Conservation (phyloP, 176 grass and related monocot genomes). For the Thinopyrum elongatum region DNA sequence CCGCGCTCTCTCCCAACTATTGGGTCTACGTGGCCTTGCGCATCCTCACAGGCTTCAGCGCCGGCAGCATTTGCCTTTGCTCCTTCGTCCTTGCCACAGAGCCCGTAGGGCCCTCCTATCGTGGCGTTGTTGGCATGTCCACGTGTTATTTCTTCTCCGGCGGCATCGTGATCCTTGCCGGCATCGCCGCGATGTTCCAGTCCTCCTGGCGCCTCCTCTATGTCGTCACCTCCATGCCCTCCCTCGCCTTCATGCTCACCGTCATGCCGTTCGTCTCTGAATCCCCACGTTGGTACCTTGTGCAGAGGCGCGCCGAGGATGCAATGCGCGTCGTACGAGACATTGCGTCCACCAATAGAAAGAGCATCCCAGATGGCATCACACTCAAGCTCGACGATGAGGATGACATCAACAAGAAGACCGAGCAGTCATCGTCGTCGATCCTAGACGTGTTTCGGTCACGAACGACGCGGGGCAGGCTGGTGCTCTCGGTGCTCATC, state of each 20-base stretch:
- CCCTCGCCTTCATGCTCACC: slow-evolving; percentile 42
- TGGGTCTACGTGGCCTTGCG: slow-evolving; percentile 61
- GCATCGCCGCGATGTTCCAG: slow-evolving; percentile 52
- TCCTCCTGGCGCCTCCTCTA: slow-evolving; percentile 68
- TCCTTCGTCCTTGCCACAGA: slow-evolving; percentile 90
- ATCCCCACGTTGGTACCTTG: slow-evolving; percentile 80
- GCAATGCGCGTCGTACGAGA: slow-evolving; percentile 43
- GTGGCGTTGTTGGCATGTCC: slow-evolving; percentile 72
- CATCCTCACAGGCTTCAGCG: slow-evolving; percentile 83
- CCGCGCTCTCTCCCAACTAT: slow-evolving; percentile 48
- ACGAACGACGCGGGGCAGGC: slow-evolving; percentile 42
- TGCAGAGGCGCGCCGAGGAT: slow-evolving; percentile 44
- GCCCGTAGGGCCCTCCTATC: slow-evolving; percentile 59
- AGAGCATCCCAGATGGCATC: slow-evolving; percentile 29
- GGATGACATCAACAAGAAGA: neutral
- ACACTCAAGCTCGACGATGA: slow-evolving; percentile 57
- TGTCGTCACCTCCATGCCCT: slow-evolving; percentile 62
- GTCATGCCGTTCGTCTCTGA: slow-evolving; percentile 66
- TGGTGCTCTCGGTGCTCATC: slow-evolving; percentile 35
- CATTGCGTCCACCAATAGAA: slow-evolving; percentile 49
- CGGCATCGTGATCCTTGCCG: slow-evolving; percentile 62
- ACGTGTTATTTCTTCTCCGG: slow-evolving; percentile 90
- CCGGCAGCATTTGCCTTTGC: slow-evolving; percentile 62
- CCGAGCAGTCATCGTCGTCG: neutral
- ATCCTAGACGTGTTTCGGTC: slow-evolving; percentile 68